Evolutionary conservation across 1,284 basidiomycete species (phyloP).

Genomic region (Leccinum griseonigrum): DNA sequence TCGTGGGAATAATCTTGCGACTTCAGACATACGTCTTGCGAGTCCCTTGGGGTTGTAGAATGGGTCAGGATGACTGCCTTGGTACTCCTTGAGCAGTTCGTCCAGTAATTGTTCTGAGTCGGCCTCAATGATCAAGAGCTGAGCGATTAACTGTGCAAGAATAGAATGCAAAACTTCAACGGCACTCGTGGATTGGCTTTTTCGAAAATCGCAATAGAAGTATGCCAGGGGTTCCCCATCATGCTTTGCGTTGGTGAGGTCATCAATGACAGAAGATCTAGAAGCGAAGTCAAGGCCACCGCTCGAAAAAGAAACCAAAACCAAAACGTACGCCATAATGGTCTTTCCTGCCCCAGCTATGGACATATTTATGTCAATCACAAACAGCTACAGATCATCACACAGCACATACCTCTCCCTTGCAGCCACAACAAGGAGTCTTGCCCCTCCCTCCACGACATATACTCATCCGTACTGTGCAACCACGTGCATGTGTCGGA

Average conservation of each 20-base stretch:
- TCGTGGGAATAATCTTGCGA: not conserved
- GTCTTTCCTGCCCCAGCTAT: conserved; percentile 14
- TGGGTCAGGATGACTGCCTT: not conserved
- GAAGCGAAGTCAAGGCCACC: not conserved
- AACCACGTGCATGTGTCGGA: conserved; percentile 15
- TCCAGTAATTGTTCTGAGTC: conserved; percentile 6
- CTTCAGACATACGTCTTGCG: not conserved
- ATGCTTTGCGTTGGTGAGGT: not conserved
- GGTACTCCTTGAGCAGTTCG: conserved; percentile 4
- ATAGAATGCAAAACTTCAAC: conserved; percentile 15
- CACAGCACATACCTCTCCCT: conserved; percentile 5
- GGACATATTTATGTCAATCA: not conserved
- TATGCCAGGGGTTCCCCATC: conserved; percentile 2
- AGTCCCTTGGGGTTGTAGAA: conserved; percentile 11
- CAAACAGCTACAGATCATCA: not conserved
- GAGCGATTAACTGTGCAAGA: conserved; percentile 3
- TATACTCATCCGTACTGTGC: conserved; percentile 2
- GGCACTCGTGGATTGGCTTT: conserved; percentile 1
- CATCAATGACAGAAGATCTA: conserved; percentile 7
- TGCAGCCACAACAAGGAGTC: conserved; percentile 9
- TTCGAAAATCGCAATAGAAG: conserved; percentile 21
- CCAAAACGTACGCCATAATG: conserved; percentile 7
- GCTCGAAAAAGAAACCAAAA: too few species aligned
- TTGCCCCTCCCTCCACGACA: conserved; percentile 9
- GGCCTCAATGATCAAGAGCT: not conserved